Evolutionary conservation across 208 protist species (phyloP).

Genomic region (Leishmania gerbilli): DNA sequence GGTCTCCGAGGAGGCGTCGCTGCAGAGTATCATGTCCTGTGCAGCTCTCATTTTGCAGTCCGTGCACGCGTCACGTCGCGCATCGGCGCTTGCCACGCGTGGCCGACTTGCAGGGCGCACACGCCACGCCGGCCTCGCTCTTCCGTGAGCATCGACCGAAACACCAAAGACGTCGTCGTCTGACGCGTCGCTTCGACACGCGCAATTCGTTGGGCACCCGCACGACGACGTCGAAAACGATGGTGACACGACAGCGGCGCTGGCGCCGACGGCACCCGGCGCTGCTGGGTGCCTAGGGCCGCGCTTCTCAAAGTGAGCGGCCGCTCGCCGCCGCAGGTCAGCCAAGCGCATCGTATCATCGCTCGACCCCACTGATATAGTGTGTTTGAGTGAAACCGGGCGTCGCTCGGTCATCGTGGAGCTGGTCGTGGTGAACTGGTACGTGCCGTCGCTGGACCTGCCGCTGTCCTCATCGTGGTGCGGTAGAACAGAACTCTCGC

Average conservation of each 20-base stretch:
- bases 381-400: not conserved
- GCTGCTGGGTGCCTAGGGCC: not conserved
- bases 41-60: not conserved
- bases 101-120: not conserved
- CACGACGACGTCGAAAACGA: conserved; percentile 6
- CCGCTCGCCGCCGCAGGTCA: conserved; percentile 4
- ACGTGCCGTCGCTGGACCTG: not conserved
- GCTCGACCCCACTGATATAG: not conserved
- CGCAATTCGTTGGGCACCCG: conserved; percentile 25
- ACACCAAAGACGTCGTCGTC: not conserved
- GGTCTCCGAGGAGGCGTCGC: conserved; percentile 17
- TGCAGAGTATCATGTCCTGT: conserved; percentile 7
- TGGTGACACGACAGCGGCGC: not conserved
- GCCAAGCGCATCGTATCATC: not conserved
- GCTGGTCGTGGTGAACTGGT: not conserved
- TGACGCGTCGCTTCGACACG: conserved; percentile 15
- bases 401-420: not conserved
- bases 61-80: not conserved
- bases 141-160: not conserved
- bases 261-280: not conserved
- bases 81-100: not conserved
- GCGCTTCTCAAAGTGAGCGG: not conserved
- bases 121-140: not conserved
- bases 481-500: conserved; percentile 12
- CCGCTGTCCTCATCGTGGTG: not conserved